phyloP scores from a whole-genome alignment of 352 stramenopile genomes.

The Globisporangium heterothallicum region DNA sequence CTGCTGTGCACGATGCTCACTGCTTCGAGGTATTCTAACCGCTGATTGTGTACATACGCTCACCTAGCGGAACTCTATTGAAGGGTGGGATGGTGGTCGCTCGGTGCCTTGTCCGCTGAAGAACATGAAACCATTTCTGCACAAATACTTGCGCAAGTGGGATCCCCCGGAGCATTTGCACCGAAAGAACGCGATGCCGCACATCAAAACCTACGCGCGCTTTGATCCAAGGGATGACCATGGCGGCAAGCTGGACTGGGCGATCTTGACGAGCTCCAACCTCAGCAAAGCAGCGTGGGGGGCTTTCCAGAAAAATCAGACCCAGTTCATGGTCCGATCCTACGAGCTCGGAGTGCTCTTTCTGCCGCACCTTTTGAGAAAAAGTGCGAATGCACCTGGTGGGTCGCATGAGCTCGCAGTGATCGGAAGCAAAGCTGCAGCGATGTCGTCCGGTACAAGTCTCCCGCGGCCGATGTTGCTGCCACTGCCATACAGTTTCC shows the following conservation, averaged over 20 bases:
- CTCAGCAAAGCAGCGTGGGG: slow-evolving; percentile 83
- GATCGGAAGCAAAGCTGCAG: slow-evolving; percentile 28
- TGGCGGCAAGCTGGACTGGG: slow-evolving; percentile 49
- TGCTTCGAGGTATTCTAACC: no score
- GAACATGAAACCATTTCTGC: slow-evolving; percentile 84
- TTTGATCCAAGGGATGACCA: slow-evolving; percentile 31
- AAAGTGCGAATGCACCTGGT: no score
- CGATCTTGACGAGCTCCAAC: slow-evolving; percentile 77
- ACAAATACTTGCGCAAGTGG: slow-evolving; percentile 83
- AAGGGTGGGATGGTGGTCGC: slow-evolving; percentile 71
- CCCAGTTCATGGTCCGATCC: slow-evolving; percentile 78
- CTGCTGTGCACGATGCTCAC: neutral
- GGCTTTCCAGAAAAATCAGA: slow-evolving; percentile 58
- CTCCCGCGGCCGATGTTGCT: slow-evolving; percentile 13
- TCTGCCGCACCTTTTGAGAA: slow-evolving; percentile 28
- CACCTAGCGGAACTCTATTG: slow-evolving; percentile 72
- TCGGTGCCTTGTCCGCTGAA: slow-evolving; percentile 73
- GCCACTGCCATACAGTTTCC: slow-evolving; percentile 64
- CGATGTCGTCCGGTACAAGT: neutral
- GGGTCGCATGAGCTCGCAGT: slow-evolving; percentile 25
- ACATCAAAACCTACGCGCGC: slow-evolving; percentile 78
- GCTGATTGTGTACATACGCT: no score
- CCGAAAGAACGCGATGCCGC: slow-evolving; percentile 75
- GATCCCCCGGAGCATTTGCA: slow-evolving; percentile 43
- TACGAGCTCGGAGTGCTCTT: slow-evolving; percentile 83